Percentiles rank a stretch among this genome's conserved stretches.
These are phyloP conservation scores for Spathaspora sp. DNA, from an alignment of 1,139 yeast species.

Conservation along the genomic window DNA sequence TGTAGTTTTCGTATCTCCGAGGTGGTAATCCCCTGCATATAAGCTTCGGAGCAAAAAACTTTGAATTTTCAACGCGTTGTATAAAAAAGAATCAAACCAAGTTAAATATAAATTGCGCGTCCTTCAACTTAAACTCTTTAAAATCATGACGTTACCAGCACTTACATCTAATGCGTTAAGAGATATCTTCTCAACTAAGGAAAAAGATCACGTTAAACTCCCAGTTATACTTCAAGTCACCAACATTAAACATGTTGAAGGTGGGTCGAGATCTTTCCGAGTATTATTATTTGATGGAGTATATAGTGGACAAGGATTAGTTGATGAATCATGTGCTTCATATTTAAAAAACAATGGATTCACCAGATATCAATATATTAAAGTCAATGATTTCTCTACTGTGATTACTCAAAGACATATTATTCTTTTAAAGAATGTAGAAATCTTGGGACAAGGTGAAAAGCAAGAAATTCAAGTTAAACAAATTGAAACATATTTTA, in stretches of 20 bases:
- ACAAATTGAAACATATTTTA: conserved; percentile 53
- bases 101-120: not conserved
- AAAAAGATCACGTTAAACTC: conserved; percentile 21
- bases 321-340: conserved; percentile 58
- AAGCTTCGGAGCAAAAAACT: too few species aligned
- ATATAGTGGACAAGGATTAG: conserved; percentile 61
- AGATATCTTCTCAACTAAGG: conserved; percentile 25
- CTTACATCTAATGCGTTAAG: conserved; percentile 27
- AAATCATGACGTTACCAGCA: conserved; percentile 5
- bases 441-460: conserved; percentile 42
- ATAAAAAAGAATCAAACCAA: not conserved
- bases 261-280: conserved; percentile 50
- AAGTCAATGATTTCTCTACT: conserved; percentile 44
- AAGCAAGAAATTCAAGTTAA: conserved; percentile 26
- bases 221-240: conserved; percentile 50
- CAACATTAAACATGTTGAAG: conserved; percentile 44
- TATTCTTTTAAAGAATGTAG: conserved; percentile 52
- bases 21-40: too few species aligned
- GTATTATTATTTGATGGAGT: conserved; percentile 65
- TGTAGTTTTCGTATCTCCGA: too few species aligned
- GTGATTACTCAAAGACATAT: conserved; percentile 54
- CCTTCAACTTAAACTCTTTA: too few species aligned
- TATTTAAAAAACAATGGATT: conserved; percentile 50
- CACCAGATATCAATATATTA: conserved; percentile 31
- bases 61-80: too few species aligned